Evolutionary conservation across 179 eudicot species (phyloP).

Genomic region (Beta macrorhiza): DNA sequence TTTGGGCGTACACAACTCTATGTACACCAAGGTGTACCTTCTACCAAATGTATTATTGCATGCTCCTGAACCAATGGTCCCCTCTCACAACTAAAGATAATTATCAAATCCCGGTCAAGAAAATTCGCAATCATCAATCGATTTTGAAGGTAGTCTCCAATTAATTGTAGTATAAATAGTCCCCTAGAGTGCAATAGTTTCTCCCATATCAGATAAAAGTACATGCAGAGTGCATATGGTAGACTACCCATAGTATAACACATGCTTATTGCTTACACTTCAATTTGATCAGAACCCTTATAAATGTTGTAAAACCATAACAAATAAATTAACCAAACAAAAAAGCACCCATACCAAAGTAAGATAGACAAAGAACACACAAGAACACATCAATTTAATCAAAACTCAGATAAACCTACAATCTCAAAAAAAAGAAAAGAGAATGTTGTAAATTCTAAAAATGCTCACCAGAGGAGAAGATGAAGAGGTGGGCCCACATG

Average conservation of each 20-base stretch:
- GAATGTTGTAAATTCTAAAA: neutral
- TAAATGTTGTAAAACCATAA: neutral
- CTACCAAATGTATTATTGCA: neutral
- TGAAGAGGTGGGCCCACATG: no score
- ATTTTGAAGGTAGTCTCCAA: no score
- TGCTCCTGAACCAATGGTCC: neutral
- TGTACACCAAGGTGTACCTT: no score
- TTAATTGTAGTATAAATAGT: no score
- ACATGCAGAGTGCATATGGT: neutral
- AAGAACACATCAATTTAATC: slow-evolving; percentile 6
- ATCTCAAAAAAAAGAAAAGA: no score
- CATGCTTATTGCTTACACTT: no score
- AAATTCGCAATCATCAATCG: no score
- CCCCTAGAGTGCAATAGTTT: no score
- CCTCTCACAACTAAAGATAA: neutral
- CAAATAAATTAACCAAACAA: neutral
- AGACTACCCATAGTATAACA: neutral
- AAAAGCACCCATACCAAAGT: neutral
- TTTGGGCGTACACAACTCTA: no score
- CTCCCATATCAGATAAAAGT: neutral
- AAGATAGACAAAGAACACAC: neutral
- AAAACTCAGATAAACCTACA: neutral
- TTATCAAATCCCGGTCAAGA: neutral
- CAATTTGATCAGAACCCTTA: neutral
- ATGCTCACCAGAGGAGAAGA: slow-evolving; percentile 7